Evolutionary conservation across 1,284 basidiomycete species (phyloP), one percentile per base, ranked within the genome.

Genomic region (Irpex lacteus): DNA sequence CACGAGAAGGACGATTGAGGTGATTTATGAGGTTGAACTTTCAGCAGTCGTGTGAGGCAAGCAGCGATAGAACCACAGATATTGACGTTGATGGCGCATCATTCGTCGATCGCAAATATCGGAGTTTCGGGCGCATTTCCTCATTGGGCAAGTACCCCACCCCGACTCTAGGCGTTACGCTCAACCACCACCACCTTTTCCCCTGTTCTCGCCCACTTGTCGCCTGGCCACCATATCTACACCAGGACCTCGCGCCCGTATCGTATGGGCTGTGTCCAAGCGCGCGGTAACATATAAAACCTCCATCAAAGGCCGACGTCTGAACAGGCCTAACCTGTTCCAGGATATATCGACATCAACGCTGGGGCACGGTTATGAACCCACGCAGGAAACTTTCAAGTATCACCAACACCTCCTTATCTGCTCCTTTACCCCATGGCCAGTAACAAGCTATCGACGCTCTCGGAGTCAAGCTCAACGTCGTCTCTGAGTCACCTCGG

Each of bases 401-500:
- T 32, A 58, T 47, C 18, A 52, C 34, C 60, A 18, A 54, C 38
- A 60, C 60, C 32, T 57, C 15, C 58, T 26, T 36, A 19, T 13
- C 34, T 19, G 15, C 21, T 19, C 40, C 61, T 38, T n/a, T 18
- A 7, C 32, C 19, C 44, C 57, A 65, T 65, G 61, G 57, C 64
- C 64, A 59, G 59, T 57, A 36, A 63, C 55, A 50, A 56, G 54
- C 32, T 56, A 9, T 54, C 61, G 49, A 54, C 57, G 53, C 36
- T 55, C 21, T 68, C 70, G 18, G 66, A 63, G 49, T 68, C 68
- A 19, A 69, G 65, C 63, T 65, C 69, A 21, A 68, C 67, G 44
- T 66, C 68, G 15, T 65, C 72, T 1, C 55, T 66, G 2, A 54
- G 47, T 3, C 37, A 49, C 47, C 55, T 66, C 4, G 54, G 47